Percentiles rank a stretch among this genome's conserved stretches.
Evolutionary conservation across 345 rosid species (phyloP).

Genomic region (Pistacia atlantica): DNA sequence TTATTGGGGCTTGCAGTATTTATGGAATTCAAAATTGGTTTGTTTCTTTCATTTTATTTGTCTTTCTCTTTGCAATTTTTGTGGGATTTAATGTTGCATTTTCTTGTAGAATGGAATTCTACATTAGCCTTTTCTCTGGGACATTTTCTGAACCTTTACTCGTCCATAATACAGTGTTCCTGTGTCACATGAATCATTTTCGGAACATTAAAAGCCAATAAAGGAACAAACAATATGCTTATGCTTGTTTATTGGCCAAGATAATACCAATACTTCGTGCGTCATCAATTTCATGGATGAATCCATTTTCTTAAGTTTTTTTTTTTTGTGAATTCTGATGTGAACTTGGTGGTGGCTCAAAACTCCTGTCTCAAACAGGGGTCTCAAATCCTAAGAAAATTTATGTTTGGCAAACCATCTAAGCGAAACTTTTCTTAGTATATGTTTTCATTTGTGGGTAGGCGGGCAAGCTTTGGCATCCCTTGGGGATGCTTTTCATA

Average conservation of each 20-base stretch:
- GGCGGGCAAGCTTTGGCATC: neutral
- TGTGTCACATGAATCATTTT: neutral
- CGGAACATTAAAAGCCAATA: neutral
- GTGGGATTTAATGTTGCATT: neutral
- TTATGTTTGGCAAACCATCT: neutral
- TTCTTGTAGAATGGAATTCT: neutral
- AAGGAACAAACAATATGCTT: neutral
- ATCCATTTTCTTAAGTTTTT: neutral
- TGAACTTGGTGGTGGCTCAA: neutral
- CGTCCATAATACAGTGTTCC: neutral
- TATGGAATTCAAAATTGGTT: neutral
- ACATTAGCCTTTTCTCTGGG: neutral
- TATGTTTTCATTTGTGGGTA: neutral
- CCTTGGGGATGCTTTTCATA: neutral
- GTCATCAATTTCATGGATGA: neutral
- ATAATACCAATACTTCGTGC: neutral
- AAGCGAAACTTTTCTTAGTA: neutral
- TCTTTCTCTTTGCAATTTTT: neutral
- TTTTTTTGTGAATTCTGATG: neutral
- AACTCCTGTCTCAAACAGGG: neutral
- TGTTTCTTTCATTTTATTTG: neutral
- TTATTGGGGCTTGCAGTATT: neutral
- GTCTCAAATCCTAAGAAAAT: neutral
- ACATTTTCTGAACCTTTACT: too few species aligned
- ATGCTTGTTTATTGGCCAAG: neutral